These are phyloP conservation scores for Hagleromyces aurorensis DNA, from an alignment of 805 yeast species.

Conservation along the genomic window DNA sequence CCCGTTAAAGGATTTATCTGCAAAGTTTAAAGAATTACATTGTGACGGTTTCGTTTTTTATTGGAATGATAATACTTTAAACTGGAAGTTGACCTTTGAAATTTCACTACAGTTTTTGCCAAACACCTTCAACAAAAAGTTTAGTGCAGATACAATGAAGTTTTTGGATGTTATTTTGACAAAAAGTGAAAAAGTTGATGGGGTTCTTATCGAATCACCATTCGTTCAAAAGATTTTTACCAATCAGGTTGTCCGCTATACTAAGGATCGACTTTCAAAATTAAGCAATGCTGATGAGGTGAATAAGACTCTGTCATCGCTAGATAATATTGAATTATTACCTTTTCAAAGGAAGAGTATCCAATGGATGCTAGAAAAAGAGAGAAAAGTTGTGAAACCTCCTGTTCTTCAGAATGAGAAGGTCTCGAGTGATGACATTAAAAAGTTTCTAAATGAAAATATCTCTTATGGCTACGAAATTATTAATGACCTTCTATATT, in stretches of 20 bases:
- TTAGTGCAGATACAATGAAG: constrained; percentile 17
- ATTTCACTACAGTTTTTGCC: constrained; percentile 7
- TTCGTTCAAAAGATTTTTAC: constrained; percentile 24
- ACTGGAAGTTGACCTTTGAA: constrained; percentile 8
- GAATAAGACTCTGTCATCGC: constrained; percentile 2
- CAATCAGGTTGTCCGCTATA: constrained; percentile 18
- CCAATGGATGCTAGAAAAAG: constrained; percentile 29
- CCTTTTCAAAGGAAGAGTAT: constrained; percentile 29
- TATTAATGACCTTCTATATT: constrained; percentile 12
- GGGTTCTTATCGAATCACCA: too few relatives aligned
- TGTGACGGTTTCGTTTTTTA: constrained; percentile 4
- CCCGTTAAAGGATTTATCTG: too few relatives aligned
- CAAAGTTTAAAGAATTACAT: constrained; percentile 6
- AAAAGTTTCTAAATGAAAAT: constrained; percentile 17
- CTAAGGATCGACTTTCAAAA: too few relatives aligned
- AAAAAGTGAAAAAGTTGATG: too few relatives aligned
- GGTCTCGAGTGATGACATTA: constrained; percentile 5
- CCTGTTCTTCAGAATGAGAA: neutral
- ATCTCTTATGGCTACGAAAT: constrained; percentile 27
- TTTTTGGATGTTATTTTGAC: constrained; percentile 21
- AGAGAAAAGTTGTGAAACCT: constrained; percentile 5
- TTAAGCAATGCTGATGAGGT: too few relatives aligned
- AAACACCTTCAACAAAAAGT: constrained; percentile 20
- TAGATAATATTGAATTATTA: constrained; percentile 15
- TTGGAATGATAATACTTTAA: constrained; percentile 1